A percentile compares a stretch with the other conserved stretches of the same genome.
Evolutionary conservation across 2,329 filamentous ascomycete genomes (phyloP).

Genomic region (Xylaria sp.): DNA sequence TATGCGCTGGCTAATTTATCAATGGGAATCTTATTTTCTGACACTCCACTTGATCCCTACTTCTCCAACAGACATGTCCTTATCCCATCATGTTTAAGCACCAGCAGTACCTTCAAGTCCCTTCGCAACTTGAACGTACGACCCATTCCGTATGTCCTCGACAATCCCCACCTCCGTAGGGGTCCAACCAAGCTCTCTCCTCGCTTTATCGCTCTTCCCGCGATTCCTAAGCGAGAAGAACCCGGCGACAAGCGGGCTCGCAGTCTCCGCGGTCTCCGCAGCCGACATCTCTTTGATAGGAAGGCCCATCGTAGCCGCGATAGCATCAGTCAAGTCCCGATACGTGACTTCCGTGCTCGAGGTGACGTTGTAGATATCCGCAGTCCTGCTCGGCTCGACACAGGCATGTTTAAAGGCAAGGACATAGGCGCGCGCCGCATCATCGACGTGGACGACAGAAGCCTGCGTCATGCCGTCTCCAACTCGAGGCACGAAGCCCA

Average conservation of each 20-base stretch:
- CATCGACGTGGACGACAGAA: constrained; percentile 51
- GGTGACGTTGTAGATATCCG: constrained; percentile 51
- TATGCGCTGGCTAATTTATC: background rate
- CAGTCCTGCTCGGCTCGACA: constrained; percentile 39
- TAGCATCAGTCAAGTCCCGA: constrained; percentile 38
- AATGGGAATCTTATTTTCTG: background rate
- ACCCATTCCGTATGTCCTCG: constrained; percentile 33
- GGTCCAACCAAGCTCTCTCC: constrained; percentile 30
- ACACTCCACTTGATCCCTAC: background rate
- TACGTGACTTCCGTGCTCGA: constrained; percentile 48
- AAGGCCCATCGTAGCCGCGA: constrained; percentile 23
- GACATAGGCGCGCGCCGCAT: constrained; percentile 55
- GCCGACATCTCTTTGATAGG: constrained; percentile 36
- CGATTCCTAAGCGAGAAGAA: constrained; percentile 27
- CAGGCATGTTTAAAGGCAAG: constrained; percentile 49
- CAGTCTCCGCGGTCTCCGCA: constrained; percentile 33
- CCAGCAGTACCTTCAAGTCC: constrained; percentile 4
- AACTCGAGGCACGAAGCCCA: constrained; percentile 47
- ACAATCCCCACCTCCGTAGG: constrained; percentile 26
- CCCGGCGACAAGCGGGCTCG: constrained; percentile 15
- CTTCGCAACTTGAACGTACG: constrained; percentile 32
- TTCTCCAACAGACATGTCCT: background rate
- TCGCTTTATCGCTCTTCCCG: constrained; percentile 27
- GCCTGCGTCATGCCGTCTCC: constrained; percentile 9
- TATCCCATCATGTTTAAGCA: background rate